Base-by-base conservation (phyloP, 768 basidiomycete species). In the Termitomyces sp. region DNA sequence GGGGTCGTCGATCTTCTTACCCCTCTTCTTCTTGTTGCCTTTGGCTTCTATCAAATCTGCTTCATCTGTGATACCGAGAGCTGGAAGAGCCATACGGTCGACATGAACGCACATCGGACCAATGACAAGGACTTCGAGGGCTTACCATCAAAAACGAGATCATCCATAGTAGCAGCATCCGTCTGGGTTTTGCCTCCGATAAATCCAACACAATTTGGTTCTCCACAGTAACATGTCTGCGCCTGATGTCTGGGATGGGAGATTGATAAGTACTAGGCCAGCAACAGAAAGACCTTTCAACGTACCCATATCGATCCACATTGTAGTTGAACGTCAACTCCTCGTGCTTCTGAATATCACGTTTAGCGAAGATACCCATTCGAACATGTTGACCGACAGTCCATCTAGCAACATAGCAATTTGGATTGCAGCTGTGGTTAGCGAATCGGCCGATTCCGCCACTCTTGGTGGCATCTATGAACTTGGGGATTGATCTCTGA, bases 291-390 rank as follows among this genome's bases (percentile, higher is more conserved):
- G 35, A 42, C 43, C 47, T 42, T 30, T 17, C 10, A 3, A 75
- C 87, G 47, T 57, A 95, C 96, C 96, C 97, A 64, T 99, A 99
- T 55, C 97, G 92, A 70, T 98, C 97, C 40, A 98, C 97, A 68
- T 99, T 99, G 69, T 99, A 99, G 71, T 99, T 98, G 77, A 98
- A 98, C 0, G 97, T 98, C 62, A 98, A 70, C 70, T 98, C 95
- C 65, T 97, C 94, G 58, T 90, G 70, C 66, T 81, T 82, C 66
- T 78, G 69, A 60, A 98, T 87, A 51, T 77, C 60, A 42, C 92
- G 80, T 64, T 87, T 93, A n/a, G 96, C 86, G 64, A 98, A 99
- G 62, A 98, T 98, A 44, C 95, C 97, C 96, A 98, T 98, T 35
- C 97, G 87, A 58, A 98, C 84, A 63, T 87, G 81, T 32, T 81